Percentiles rank a stretch among this genome's conserved stretches.
phyloP scores from a whole-genome alignment of 805 yeast genomes.

The Komagataella pseudopastoris region DNA sequence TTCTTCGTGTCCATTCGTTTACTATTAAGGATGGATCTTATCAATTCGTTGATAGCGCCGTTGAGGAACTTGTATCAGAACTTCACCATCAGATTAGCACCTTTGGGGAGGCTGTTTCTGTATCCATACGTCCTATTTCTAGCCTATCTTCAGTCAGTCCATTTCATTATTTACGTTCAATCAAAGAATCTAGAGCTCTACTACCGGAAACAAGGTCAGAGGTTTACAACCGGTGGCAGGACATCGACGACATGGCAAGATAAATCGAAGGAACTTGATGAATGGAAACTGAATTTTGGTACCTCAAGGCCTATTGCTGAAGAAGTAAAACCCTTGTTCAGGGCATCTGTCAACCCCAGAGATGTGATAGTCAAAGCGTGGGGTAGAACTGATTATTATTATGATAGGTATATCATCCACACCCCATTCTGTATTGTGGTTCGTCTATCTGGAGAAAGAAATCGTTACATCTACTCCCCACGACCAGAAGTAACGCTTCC shows the following conservation, averaged over 20 bases:
- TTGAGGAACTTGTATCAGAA: constrained; percentile 1
- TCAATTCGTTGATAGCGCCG: background rate
- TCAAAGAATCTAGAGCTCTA: background rate
- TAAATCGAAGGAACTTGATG: background rate
- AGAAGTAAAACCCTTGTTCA: background rate
- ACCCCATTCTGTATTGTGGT: constrained; percentile 17
- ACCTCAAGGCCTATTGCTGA: constrained; percentile 1
- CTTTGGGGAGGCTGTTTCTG: constrained; percentile 10
- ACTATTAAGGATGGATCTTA: background rate
- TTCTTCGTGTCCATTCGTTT: background rate
- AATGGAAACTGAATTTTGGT: background rate
- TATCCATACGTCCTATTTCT: constrained; percentile 11
- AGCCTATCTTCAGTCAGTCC: constrained; percentile 9
- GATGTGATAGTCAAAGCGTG: constrained; percentile 8
- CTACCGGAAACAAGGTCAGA: background rate
- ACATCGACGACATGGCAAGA: background rate
- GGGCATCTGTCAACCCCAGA: background rate
- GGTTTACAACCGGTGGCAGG: background rate
- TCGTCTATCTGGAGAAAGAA: constrained; percentile 5
- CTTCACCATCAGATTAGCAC: constrained; percentile 3
- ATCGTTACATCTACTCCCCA: constrained; percentile 6
- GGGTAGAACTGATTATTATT: constrained; percentile 22
- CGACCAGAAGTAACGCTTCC: constrained; percentile 1
- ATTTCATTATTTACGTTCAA: constrained; percentile 3
- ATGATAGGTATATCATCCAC: constrained; percentile 23